These are phyloP conservation scores for Seiridium cupressi DNA, from an alignment of 2,329 filamentous ascomycete genomes.

Conservation along the genomic window DNA sequence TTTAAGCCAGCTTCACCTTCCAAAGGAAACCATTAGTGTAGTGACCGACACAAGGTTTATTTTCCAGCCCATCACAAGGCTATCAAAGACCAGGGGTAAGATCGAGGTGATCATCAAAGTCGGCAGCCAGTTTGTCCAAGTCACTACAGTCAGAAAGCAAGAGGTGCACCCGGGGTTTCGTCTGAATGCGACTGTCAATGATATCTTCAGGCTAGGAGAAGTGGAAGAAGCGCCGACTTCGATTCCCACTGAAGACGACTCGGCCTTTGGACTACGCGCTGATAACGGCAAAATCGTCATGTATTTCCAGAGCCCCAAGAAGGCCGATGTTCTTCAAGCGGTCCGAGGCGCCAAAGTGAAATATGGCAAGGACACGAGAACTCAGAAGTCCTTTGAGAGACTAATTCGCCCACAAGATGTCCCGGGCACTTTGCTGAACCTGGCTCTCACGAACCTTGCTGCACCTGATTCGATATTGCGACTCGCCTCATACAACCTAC, in stretches of 20 bases:
- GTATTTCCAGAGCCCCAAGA: slow-evolving; percentile 68
- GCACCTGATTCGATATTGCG: slow-evolving; percentile 60
- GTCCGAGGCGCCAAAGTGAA: slow-evolving; percentile 64
- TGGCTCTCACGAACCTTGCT: slow-evolving; percentile 65
- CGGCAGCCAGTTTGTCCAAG: slow-evolving; percentile 67
- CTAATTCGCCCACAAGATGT: slow-evolving; percentile 69
- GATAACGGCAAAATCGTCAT: slow-evolving; percentile 70
- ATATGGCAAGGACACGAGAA: slow-evolving; percentile 60
- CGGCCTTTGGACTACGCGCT: slow-evolving; percentile 64
- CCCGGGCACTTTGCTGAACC: slow-evolving; percentile 65
- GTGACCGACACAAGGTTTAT: slow-evolving; percentile 65
- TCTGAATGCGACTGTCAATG: slow-evolving; percentile 64
- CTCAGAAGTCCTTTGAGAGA: slow-evolving; percentile 61
- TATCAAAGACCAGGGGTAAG: slow-evolving; percentile 69
- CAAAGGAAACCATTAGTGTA: slow-evolving; percentile 68
- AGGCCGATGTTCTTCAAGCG: slow-evolving; percentile 60
- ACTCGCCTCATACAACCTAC: slow-evolving; percentile 64
- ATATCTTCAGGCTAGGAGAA: slow-evolving; percentile 67
- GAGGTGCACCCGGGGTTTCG: slow-evolving; percentile 63
- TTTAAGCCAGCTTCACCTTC: slow-evolving; percentile 63
- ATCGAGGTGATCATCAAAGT: slow-evolving; percentile 69
- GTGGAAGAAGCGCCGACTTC: slow-evolving; percentile 66
- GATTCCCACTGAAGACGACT: slow-evolving; percentile 64
- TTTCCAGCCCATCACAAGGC: slow-evolving; percentile 62
- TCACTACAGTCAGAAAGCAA: slow-evolving; percentile 67